Evolutionary conservation across 2,329 filamentous ascomycete species (phyloP).

Genomic region (Colletotrichum orbiculare): DNA sequence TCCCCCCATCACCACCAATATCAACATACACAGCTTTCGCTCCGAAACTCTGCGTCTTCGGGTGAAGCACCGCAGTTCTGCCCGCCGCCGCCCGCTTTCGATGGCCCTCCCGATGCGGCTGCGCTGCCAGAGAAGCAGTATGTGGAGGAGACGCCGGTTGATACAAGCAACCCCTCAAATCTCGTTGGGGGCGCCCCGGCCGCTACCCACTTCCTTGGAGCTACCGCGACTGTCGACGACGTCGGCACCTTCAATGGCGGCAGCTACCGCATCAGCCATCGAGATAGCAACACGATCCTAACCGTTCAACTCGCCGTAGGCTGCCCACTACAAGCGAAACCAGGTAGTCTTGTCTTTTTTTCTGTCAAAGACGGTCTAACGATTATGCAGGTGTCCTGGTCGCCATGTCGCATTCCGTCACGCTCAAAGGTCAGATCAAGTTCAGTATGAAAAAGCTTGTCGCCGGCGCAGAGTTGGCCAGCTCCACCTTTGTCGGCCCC

Average conservation of each 20-base stretch:
- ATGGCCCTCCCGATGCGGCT: conserved; percentile 39
- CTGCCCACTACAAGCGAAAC: conserved; percentile 83
- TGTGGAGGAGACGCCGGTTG: conserved; percentile 41
- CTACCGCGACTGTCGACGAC: conserved; percentile 75
- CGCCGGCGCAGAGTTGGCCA: conserved; percentile 80
- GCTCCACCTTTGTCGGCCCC: conserved; percentile 86
- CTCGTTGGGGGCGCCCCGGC: conserved; percentile 53
- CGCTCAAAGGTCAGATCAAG: conserved; percentile 83
- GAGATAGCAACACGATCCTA: conserved; percentile 89
- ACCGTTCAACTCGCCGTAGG: conserved; percentile 91
- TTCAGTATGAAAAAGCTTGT: conserved; percentile 95
- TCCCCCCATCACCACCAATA: conserved; percentile 42
- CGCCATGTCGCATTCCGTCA: conserved; percentile 90
- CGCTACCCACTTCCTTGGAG: conserved; percentile 71
- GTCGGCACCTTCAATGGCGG: conserved; percentile 98
- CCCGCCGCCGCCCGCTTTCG: conserved; percentile 46
- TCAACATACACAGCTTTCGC: conserved; percentile 40
- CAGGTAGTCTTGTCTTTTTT: conserved; percentile 59
- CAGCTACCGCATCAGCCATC: conserved; percentile 91
- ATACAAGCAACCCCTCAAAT: conserved; percentile 46
- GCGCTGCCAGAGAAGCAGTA: conserved; percentile 43
- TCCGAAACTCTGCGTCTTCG: conserved; percentile 25
- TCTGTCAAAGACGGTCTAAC: conserved; percentile 1
- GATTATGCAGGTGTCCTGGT: conserved; percentile 79
- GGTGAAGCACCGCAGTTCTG: conserved; percentile 41